phyloP scores from a whole-genome alignment of 108 stramenopile species.

The Schizochytrium sp. region DNA sequence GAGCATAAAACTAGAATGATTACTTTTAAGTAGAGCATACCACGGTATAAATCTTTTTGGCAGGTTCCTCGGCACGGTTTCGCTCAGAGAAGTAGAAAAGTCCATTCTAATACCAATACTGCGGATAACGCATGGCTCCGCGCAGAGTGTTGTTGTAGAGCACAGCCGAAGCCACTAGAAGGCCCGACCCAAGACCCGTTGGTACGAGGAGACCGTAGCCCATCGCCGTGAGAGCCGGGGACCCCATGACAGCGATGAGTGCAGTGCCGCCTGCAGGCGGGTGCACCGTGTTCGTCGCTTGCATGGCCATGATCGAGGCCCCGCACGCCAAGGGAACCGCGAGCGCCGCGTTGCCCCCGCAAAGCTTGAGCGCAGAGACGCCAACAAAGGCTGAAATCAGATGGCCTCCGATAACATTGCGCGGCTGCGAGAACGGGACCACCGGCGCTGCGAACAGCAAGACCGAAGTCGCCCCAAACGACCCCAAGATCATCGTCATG shows the following conservation, averaged over 20 bases:
- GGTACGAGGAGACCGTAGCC: not conserved
- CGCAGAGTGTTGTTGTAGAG: not conserved
- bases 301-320: not conserved
- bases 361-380: not conserved
- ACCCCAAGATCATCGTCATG: not conserved
- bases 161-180: not conserved
- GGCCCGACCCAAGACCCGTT: not conserved
- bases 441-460: not conserved
- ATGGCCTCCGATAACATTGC: not conserved
- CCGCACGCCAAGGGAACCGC: not conserved
- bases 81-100: too few species aligned
- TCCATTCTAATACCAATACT: not conserved
- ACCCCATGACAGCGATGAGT: not conserved
- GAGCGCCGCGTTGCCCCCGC: not conserved
- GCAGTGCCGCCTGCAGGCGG: not conserved
- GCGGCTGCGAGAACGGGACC: constrained; percentile 11
- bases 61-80: too few species aligned
- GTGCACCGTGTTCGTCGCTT: not conserved
- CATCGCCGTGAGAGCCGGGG: not conserved
- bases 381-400: not conserved
- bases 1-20: too few species aligned
- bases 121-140: constrained; percentile 8
- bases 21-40: too few species aligned
- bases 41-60: too few species aligned
- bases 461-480: not conserved